phyloP scores from a whole-genome alignment of 2,329 filamentous ascomycete genomes.

The Neofusicoccum sp. region DNA sequence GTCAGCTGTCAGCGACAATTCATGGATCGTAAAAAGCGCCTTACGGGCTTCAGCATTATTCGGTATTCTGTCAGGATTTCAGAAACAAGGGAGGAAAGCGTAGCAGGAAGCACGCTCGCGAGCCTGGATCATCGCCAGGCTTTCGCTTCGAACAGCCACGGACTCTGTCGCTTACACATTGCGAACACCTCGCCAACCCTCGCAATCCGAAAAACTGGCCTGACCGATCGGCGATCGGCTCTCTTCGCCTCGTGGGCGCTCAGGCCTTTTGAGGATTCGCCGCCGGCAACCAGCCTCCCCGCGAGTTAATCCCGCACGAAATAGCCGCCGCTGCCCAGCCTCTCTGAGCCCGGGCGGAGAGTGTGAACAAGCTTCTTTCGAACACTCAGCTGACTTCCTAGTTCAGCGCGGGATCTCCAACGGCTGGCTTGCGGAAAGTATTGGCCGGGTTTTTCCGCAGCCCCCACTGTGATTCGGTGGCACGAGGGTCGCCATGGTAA shows the following conservation, averaged over 20 bases:
- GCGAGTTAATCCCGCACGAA: neutral
- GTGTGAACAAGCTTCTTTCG: neutral
- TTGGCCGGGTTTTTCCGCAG: neutral
- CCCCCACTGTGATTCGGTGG: neutral
- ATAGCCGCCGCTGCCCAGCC: neutral
- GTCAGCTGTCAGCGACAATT: neutral
- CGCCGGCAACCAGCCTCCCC: neutral
- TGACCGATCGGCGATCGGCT: neutral
- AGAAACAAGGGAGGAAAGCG: neutral
- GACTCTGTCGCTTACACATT: neutral
- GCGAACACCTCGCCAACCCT: neutral
- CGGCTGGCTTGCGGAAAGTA: neutral
- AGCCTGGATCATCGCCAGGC: neutral
- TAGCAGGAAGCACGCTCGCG: neutral
- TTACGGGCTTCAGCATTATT: neutral
- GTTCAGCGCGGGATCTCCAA: neutral
- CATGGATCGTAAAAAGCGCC: neutral
- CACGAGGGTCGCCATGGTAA: neutral
- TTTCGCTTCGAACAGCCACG: neutral
- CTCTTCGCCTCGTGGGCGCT: neutral
- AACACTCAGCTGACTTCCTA: neutral
- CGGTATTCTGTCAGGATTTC: neutral
- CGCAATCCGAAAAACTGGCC: neutral
- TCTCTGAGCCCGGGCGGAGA: neutral
- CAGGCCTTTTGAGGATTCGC: neutral